Base-by-base conservation (phyloP, 768 basidiomycete genomes). In the Clitopilus passeckerianus region DNA sequence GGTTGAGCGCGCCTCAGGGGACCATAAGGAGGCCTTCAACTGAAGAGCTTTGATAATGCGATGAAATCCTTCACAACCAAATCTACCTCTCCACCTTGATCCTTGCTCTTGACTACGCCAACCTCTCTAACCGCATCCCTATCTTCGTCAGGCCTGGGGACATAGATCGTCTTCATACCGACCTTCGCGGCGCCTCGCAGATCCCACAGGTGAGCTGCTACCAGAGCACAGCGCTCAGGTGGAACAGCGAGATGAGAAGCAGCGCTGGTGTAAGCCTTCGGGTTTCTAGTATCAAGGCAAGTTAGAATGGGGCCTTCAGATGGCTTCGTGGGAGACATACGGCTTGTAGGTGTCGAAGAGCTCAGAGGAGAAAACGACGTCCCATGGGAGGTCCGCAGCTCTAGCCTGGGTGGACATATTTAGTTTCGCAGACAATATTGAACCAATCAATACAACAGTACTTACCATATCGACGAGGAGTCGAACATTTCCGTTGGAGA, bases 401-500 rank as follows among this genome's bases (percentile, higher is more conserved):
- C 84, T 88, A 0, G 87, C 86, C 86, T 87, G 56, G 14, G 22
- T 64, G 18, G 56, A 41, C 12, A 24, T 15, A 12, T 20, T 15
- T 16, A 18, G 37, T 18, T 20, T 24, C 52, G 6, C 27, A 30
- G 27, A 23, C 53, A 54, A 55, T 27, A 58, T 44, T 44, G 30
- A 50, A 37, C 46, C 22, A 24, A 43, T 4, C 18, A 30, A 43
- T 23, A 41, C 18, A n/a, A 16, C 41, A 46, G 20, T n/a, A 63
- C 70, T 30, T 60, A 84, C 86, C 83, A 88, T 79, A 64, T 89
- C 85, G 0, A 85, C 69, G 2, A 89, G 74, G 5, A 87, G 71
- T 16, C 82, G 73, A 41, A 86, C 74, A 64, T 84, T 89, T 8
- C 86, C 87, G 60, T 89, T 89, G 0, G 86, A 87, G 0, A 89